phyloP scores from a whole-genome alignment of 257 asterid genomes.

The Jaltomata sinuosa region DNA sequence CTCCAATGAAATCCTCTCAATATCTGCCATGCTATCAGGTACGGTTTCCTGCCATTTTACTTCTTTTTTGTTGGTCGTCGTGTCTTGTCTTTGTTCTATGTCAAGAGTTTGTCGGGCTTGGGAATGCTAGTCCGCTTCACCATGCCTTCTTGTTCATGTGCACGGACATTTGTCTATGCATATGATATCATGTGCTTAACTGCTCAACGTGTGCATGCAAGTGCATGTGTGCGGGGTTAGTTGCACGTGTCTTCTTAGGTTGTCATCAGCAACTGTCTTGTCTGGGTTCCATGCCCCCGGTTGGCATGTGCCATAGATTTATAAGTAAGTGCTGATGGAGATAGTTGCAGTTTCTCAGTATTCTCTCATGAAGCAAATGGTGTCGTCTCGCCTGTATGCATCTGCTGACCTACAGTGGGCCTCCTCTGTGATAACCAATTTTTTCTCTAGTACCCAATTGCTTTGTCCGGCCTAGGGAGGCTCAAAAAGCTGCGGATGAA shows the following conservation, averaged over 20 bases:
- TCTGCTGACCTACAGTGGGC: conserved; percentile 99
- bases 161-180: conserved; percentile 33
- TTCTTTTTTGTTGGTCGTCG: conserved; percentile 8
- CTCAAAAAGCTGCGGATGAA: conserved; percentile 98
- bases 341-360: conserved; percentile 99
- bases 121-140: conserved; percentile 2
- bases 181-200: conserved; percentile 25
- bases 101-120: conserved; percentile 7
- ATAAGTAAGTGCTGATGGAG: conserved; percentile 99
- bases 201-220: conserved; percentile 26
- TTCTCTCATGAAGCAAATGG: conserved; percentile 96
- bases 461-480: conserved; percentile 99
- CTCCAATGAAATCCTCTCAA: conserved; percentile 88
- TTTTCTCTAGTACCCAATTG: conserved; percentile 99
- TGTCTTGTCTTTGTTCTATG: conserved; percentile 9
- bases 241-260: conserved; percentile 60
- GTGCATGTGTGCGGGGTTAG: conserved; percentile 40
- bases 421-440: conserved; percentile 98
- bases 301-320: conserved; percentile 86
- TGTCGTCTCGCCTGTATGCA: conserved; percentile 97
- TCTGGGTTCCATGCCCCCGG: conserved; percentile 79
- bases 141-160: conserved; percentile 18
- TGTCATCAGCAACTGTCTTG: conserved; percentile 89
- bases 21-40: conserved; percentile 99
- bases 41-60: background rate